These are phyloP conservation scores for Panicum miliaceum DNA, from an alignment of 176 grass and related monocot genomes.

Conservation along the genomic window DNA sequence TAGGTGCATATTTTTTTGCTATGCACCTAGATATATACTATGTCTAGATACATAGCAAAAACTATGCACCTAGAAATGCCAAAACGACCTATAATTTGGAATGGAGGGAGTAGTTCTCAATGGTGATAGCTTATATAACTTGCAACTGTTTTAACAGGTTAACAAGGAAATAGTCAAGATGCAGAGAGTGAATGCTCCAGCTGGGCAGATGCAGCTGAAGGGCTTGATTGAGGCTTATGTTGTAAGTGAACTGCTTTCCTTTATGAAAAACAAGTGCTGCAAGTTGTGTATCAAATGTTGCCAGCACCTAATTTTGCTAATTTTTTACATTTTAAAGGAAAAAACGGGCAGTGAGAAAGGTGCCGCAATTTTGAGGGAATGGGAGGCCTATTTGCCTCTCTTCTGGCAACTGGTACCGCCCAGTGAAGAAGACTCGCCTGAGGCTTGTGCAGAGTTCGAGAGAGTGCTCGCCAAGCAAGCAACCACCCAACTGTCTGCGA, in stretches of 20 bases:
- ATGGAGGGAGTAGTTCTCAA: too few relatives aligned
- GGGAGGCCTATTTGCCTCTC: slow-evolving; percentile 94
- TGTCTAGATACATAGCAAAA: too few relatives aligned
- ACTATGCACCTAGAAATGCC: too few relatives aligned
- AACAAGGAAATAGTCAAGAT: slow-evolving; percentile 99
- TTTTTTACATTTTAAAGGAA: slow-evolving; percentile 53
- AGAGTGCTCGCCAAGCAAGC: slow-evolving; percentile 77
- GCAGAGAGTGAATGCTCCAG: slow-evolving; percentile 97
- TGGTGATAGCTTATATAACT: slow-evolving; percentile 4
- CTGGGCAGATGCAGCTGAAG: slow-evolving; percentile 99
- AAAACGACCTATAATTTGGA: too few relatives aligned
- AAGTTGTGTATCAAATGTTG: neutral
- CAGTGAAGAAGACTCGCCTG: slow-evolving; percentile 99
- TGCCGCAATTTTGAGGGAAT: slow-evolving; percentile 77
- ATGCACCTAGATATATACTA: too few relatives aligned
- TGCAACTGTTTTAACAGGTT: slow-evolving; percentile 58
- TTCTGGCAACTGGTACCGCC: slow-evolving; percentile 99
- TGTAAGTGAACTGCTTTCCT: slow-evolving; percentile 54
- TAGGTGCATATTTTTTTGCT: too few relatives aligned
- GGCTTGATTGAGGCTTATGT: slow-evolving; percentile 96
- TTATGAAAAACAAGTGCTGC: neutral
- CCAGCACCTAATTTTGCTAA: neutral
- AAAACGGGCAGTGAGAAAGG: slow-evolving; percentile 97
- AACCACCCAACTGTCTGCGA: slow-evolving; percentile 66
- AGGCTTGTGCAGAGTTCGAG: slow-evolving; percentile 95